Evolutionary conservation across 129 eudicot species (phyloP), one percentile per base, ranked within the genome.

Genomic region (Smallanthus sonchifolius): DNA sequence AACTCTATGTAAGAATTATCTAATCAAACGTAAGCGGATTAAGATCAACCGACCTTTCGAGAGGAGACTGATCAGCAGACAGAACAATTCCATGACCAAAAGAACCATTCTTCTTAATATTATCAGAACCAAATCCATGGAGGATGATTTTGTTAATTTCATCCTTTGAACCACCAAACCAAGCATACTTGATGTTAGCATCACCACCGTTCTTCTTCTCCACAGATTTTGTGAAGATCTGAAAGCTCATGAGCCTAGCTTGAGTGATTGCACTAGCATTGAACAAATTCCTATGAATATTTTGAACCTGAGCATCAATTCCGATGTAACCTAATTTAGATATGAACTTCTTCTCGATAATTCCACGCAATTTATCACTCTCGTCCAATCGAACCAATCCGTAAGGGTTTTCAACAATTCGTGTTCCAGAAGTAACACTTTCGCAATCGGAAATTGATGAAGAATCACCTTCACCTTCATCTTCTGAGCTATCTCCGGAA

Each of bases 161-260:
- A 48, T 74, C 73, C 51, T 73, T 85, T 8, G 93, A 82, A 75
- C 48, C 87, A 75, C 96, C 92, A 77, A 56, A 89, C 96, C 98
- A 92, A 47, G 82, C 98, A 63, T 78, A 89, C 75, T 79, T 89
- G 7, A 87, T 39, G 35, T 86, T 87, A 3, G 84, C 81, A 71
- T 70, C 63, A 35, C 92, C 96, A 0, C 79, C 84, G 45, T 52
- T 65, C 52, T 89, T 85, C 15, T 47, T 74, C 70, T 32, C 84
- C 74, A 81, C 35, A 6, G 91, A 89, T 64, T 49, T 72, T 5
- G 71, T 36, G 39, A 57, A 84, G 3, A 85, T 28, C 11, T 77
- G 70, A 59, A 87, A 89, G 6, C 86, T 59, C 4, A 69, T 65
- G n/a, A 81, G 6, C 74, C 70, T 75, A 30, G 90, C 91, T 64